Evolutionary conservation across 2,329 filamentous ascomycete species (phyloP), one percentile per base, ranked within the genome.

Genomic region (Dactylellina haptotyla): DNA sequence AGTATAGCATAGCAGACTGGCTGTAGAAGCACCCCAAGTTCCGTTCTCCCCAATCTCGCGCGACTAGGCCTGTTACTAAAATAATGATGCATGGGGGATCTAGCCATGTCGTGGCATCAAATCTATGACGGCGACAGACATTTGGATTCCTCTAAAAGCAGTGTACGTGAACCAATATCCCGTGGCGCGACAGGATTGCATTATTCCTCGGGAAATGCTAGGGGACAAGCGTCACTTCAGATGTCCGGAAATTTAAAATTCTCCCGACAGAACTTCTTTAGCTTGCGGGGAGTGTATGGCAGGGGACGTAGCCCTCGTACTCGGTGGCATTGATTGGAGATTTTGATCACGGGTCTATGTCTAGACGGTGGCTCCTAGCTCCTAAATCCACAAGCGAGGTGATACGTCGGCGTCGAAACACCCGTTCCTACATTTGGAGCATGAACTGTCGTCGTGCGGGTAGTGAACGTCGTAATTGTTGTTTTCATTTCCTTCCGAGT

Each of bases 301-400:
- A 69, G n/a, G 34, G 26, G 20, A 61, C 54, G 45, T 56, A 69
- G 54, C 63, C 53, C 14, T 61, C 53, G n/a, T 59, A 28, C 5
- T 37, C 32, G 9, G 43, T 51, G 43, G n/a, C n/a, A n/a, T n/a
- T n/a, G n/a, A n/a, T n/a, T n/a, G n/a, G n/a, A n/a, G n/a, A n/a
- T n/a, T n/a, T n/a, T n/a, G n/a, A n/a, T n/a, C n/a, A n/a, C n/a
- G n/a, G n/a, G n/a, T n/a, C n/a, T n/a, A n/a, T n/a, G n/a, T n/a
- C n/a, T n/a, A n/a, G n/a, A n/a, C n/a, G n/a, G n/a, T n/a, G n/a
- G n/a, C n/a, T n/a, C n/a, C n/a, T n/a, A n/a, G n/a, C n/a, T n/a
- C n/a, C n/a, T n/a, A n/a, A n/a, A n/a, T n/a, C n/a, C n/a, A n/a
- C n/a, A n/a, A n/a, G n/a, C 54, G 30, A 25, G 6, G 26, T 67